phyloP scores from a whole-genome alignment of 129 eudicot genomes.

The Artemisia annua region DNA sequence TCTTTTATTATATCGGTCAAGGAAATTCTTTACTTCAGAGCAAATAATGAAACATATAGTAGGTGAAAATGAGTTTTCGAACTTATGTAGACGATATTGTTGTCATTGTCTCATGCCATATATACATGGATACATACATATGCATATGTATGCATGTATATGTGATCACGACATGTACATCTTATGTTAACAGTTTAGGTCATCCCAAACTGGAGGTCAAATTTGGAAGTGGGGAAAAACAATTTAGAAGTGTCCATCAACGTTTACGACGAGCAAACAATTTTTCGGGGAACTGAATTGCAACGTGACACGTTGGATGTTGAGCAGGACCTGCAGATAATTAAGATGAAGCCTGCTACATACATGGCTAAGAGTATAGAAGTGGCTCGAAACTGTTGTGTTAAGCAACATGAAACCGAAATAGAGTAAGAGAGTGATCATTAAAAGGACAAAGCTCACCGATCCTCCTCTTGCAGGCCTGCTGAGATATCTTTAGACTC shows the following conservation, averaged over 20 bases:
- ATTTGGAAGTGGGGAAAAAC: too few relatives aligned
- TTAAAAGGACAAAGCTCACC: constrained; percentile 77
- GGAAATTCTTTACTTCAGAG: too few relatives aligned
- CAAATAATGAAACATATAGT: too few relatives aligned
- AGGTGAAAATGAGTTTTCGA: too few relatives aligned
- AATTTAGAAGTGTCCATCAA: constrained; percentile 33
- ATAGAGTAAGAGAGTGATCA: constrained; percentile 69
- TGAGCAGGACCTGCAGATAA: constrained; percentile 80
- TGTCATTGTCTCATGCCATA: too few relatives aligned
- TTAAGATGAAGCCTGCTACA: constrained; percentile 83
- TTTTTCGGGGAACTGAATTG: constrained; percentile 56
- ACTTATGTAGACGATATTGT: too few relatives aligned
- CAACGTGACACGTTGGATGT: constrained; percentile 78
- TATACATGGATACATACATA: too few relatives aligned
- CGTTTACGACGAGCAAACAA: constrained; percentile 60
- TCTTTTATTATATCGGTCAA: too few relatives aligned
- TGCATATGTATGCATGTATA: too few relatives aligned
- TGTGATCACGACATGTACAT: too few relatives aligned
- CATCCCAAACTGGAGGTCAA: too few relatives aligned
- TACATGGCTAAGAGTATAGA: constrained; percentile 83
- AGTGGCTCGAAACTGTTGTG: constrained; percentile 46
- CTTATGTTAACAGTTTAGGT: too few relatives aligned
- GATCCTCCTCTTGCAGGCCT: constrained; percentile 78
- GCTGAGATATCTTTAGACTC: constrained; percentile 45
- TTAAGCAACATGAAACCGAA: constrained; percentile 52